phyloP scores from a whole-genome alignment of 441 rosid species.

The Populus trichocarpa region DNA sequence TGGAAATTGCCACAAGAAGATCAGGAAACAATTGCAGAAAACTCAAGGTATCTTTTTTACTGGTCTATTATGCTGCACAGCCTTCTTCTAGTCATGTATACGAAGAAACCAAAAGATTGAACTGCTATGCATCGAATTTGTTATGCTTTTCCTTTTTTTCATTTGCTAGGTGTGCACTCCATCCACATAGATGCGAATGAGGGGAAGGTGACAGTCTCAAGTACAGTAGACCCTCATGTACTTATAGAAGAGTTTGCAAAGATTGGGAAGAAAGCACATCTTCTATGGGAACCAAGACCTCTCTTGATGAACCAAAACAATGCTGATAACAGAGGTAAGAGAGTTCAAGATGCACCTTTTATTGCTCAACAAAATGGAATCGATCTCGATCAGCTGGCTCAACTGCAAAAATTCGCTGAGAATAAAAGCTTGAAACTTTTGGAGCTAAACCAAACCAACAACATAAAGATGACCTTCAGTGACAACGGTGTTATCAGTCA shows the following conservation, averaged over 20 bases:
- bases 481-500: background rate
- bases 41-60: slow-evolving; percentile 5
- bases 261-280: slow-evolving; percentile 20
- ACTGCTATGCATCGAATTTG: background rate
- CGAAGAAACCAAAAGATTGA: background rate
- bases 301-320: background rate
- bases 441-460: background rate
- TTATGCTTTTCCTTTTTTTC: background rate
- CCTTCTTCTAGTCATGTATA: background rate
- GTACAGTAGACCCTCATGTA: slow-evolving; percentile 16
- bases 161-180: slow-evolving; percentile 21
- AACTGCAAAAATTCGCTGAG: slow-evolving; percentile 7
- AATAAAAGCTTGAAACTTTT: slow-evolving; percentile 1
- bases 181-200: slow-evolving; percentile 17
- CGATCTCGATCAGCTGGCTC: background rate
- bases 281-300: background rate
- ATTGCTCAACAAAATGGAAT: background rate
- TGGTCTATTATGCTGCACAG: background rate
- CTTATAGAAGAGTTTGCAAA: slow-evolving; percentile 13
- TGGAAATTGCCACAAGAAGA: slow-evolving; percentile 6
- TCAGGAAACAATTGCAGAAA: slow-evolving; percentile 8
- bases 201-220: slow-evolving; percentile 20
- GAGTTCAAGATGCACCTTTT: background rate
- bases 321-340: background rate
- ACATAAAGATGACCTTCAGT: background rate